Base-by-base conservation (phyloP, 805 yeast species). In the Candida nitratophila region DNA sequence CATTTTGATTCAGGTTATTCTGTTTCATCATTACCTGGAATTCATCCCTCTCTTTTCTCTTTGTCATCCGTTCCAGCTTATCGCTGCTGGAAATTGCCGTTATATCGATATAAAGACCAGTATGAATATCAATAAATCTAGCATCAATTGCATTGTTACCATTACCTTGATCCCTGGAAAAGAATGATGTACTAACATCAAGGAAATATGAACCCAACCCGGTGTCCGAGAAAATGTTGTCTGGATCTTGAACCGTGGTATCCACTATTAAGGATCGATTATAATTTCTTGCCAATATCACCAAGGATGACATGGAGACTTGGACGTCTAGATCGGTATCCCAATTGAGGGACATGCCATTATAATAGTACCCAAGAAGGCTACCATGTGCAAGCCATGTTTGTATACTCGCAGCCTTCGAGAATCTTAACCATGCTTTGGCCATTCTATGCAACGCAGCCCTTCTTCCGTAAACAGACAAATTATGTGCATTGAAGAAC, bases 301-400 rank as follows among this genome's bases (percentile, higher is more conserved):
- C 60, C 41, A 77, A 54, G 32, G 74, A 72, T 2, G 49, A 53
- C 46, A 74, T 71, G 1, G 83, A 73, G 54, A 79, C 62, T 52
- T 79, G 83, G n/a, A 77, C 81, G 61, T 80, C 85, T 30, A 76
- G 60, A 52, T 79, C 84, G 38, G 67, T 65, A 56, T 79, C 86
- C 82, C 83, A 80, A 8, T 81, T 81, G 49, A 80, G 64, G 5
- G 68, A 62, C 46, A 75, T 56, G 1, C 82, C 83, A 54, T 76
- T 77, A 71, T 77, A 78, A 50, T 74, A 72, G 76, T 81, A 80
- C 8, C 83, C 81, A 24, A 81, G 66, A 46, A 81, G 63, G 10
- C 83, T 65, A 2, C 86, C 86, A 57, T 79, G 83, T 5, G 81
- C 76, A 31, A 81, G 67, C 84, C 86, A 81, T 0, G 83, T 71